Percentiles rank a stretch among this genome's conserved stretches.
Evolutionary conservation across 164 flowering plant species (phyloP).

Genomic region (Vitis riparia): DNA sequence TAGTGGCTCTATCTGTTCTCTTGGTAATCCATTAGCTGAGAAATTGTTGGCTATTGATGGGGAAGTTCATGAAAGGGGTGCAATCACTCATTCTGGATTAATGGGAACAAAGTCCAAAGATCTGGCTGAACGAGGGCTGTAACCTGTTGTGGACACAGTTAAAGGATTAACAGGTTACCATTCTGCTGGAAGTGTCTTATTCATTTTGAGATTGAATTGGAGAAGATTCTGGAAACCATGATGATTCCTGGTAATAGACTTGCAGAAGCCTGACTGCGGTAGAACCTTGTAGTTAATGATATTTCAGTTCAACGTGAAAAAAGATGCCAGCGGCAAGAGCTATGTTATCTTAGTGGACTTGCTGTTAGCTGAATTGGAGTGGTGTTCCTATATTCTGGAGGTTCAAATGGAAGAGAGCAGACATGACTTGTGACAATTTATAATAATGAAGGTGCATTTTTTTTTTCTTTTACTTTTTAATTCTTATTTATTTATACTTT

Average conservation of each 20-base stretch:
- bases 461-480: background rate
- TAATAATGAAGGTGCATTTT: background rate
- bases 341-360: background rate
- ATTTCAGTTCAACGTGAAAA: background rate
- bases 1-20: background rate
- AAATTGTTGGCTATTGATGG: background rate
- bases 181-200: background rate
- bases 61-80: background rate
- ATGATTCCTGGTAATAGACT: background rate
- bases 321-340: background rate
- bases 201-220: background rate
- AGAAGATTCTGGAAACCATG: background rate
- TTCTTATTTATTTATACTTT: slow-evolving; percentile 14
- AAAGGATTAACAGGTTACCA: background rate
- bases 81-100: background rate
- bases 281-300: slow-evolving; percentile 4
- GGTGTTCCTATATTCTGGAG: background rate
- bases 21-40: background rate
- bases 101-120: background rate
- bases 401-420: slow-evolving; percentile 1
- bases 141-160: background rate
- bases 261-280: background rate
- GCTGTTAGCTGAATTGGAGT: background rate
- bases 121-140: background rate
- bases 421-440: slow-evolving; percentile 1